Percentiles rank a stretch among this genome's conserved stretches.
phyloP scores from a whole-genome alignment of 2,329 filamentous ascomycete genomes.

The Zymoseptoria tritici region DNA sequence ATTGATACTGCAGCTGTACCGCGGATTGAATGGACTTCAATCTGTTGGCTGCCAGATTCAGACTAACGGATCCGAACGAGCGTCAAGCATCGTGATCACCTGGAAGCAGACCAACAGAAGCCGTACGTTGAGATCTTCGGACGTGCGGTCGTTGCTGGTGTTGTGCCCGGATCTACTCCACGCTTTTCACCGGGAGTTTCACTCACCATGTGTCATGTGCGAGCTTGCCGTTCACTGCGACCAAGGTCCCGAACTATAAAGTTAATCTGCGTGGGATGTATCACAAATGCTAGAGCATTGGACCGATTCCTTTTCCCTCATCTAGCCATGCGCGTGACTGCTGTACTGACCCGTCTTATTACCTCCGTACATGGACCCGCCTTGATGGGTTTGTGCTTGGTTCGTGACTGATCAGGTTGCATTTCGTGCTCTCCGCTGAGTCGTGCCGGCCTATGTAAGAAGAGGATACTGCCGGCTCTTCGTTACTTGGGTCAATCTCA shows the following conservation, averaged over 20 bases:
- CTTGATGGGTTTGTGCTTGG: background rate
- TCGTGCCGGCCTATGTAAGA: background rate
- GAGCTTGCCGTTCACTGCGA: background rate
- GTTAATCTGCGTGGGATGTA: background rate
- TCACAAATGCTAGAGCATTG: background rate
- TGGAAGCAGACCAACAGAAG: background rate
- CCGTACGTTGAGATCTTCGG: background rate
- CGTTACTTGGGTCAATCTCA: background rate
- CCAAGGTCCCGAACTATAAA: background rate
- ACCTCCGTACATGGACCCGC: background rate
- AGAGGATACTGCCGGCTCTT: background rate
- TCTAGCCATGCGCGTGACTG: background rate
- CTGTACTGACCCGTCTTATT: background rate
- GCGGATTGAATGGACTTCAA: background rate
- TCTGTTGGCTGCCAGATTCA: background rate
- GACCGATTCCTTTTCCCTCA: background rate
- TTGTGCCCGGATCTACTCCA: background rate
- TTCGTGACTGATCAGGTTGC: background rate
- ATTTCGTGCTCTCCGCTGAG: background rate
- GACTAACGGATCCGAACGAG: background rate
- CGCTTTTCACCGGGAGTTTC: background rate
- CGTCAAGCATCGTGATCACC: background rate
- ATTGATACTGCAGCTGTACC: background rate
- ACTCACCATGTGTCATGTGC: background rate
- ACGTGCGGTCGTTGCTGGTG: background rate